Conservation (phyloP, 495 filamentous ascomycete genomes). For the Margaritispora aquatica region DNA sequence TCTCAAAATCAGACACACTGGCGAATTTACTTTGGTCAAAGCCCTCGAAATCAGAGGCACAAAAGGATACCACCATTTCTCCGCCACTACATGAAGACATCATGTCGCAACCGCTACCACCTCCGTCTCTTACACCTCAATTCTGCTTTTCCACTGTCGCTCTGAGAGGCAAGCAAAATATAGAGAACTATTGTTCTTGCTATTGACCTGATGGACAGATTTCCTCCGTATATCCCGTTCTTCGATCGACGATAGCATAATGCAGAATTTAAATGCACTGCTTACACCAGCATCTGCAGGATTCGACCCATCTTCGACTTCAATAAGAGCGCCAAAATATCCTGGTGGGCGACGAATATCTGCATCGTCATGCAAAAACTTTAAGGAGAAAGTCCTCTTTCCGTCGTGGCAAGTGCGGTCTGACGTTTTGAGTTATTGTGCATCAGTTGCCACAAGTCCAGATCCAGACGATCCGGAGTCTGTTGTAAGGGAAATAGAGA, state of each 20-base stretch:
- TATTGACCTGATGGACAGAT: constrained; percentile 44
- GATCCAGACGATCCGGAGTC: constrained; percentile 86
- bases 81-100: constrained; percentile 15
- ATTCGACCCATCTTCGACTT: constrained; percentile 79
- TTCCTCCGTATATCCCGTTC: constrained; percentile 86
- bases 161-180: constrained; percentile 59
- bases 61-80: constrained; percentile 18
- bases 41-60: constrained; percentile 32
- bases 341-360: constrained; percentile 51
- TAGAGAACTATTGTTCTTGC: not conserved
- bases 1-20: constrained; percentile 28
- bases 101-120: constrained; percentile 58
- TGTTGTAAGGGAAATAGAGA: constrained; percentile 62
- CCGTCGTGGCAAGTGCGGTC: constrained; percentile 83
- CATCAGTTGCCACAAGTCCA: constrained; percentile 76
- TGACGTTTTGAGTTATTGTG: constrained; percentile 85
- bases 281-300: constrained; percentile 62
- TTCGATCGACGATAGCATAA: constrained; percentile 87
- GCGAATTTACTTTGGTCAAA: constrained; percentile 43
- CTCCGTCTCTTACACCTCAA: constrained; percentile 69
- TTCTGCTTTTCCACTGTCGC: constrained; percentile 89
- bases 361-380: constrained; percentile 52
- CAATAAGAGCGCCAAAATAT: constrained; percentile 37
- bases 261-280: constrained; percentile 88
- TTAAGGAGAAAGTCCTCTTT: constrained; percentile 77